phyloP scores from a whole-genome alignment of 495 filamentous ascomycete species.

The Rhypophila decipiens region DNA sequence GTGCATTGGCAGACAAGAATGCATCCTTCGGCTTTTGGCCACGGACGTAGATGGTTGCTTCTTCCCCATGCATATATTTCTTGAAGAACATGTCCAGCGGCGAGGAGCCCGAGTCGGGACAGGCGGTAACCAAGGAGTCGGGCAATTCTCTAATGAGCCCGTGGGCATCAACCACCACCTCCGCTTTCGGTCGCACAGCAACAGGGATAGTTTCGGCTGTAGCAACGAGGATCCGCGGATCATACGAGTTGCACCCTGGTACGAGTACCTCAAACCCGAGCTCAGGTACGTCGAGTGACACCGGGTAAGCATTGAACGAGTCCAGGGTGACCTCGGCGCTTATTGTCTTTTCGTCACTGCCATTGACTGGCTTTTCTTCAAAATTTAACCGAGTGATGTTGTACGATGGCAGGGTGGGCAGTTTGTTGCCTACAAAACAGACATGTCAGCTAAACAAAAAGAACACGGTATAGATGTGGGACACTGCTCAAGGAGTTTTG shows the following conservation, averaged over 20 bases:
- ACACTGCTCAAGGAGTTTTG: not conserved
- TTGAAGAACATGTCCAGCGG: constrained; percentile 80
- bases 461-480: constrained; percentile 3
- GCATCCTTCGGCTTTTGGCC: constrained; percentile 54
- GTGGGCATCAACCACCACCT: constrained; percentile 60
- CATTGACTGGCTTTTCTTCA: constrained; percentile 52
- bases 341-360: constrained; percentile 53
- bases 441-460: constrained; percentile 24
- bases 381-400: constrained; percentile 72
- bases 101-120: constrained; percentile 68
- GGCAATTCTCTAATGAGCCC: constrained; percentile 67
- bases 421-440: constrained; percentile 44
- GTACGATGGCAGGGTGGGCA: constrained; percentile 72
- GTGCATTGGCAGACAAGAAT: not conserved
- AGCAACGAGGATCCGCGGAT: constrained; percentile 57
- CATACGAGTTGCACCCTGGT: constrained; percentile 67
- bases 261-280: constrained; percentile 81
- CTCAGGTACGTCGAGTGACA: constrained; percentile 66
- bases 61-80: constrained; percentile 71
- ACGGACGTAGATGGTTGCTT: constrained; percentile 71
- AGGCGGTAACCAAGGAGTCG: constrained; percentile 58
- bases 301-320: constrained; percentile 65
- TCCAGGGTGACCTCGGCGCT: constrained; percentile 66
- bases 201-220: constrained; percentile 62
- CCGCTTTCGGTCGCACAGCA: constrained; percentile 54